Evolutionary conservation across 352 stramenopile genomes (phyloP).

Genomic region (Phytophthora megakarya): DNA sequence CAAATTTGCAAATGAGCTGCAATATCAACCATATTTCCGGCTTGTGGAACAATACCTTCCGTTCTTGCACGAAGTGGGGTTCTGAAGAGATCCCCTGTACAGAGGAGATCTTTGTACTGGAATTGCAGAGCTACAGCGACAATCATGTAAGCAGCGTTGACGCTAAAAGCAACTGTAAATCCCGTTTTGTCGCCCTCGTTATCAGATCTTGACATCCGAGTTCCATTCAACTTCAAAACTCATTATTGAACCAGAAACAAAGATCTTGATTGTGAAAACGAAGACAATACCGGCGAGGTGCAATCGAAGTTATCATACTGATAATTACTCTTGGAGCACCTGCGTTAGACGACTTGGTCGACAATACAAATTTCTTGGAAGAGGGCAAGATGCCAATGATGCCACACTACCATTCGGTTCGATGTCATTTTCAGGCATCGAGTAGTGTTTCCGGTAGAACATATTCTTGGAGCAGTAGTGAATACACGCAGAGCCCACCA

Average conservation of each 20-base stretch:
- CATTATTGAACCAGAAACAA: not conserved
- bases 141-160: conserved; percentile 9
- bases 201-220: conserved; percentile 26
- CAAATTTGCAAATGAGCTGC: conserved; percentile 45
- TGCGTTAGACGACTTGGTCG: conserved; percentile 12
- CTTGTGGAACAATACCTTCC: not conserved
- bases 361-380: conserved; percentile 32
- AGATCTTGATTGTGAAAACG: not conserved
- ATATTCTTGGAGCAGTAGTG: conserved; percentile 34
- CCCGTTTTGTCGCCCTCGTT: conserved; percentile 27
- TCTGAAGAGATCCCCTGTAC: not conserved
- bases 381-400: not conserved
- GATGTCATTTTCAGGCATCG: not conserved
- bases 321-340: conserved; percentile 2
- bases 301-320: not conserved
- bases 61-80: not conserved
- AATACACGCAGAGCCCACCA: conserved; percentile 31
- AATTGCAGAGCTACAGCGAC: conserved; percentile 1
- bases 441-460: conserved; percentile 32
- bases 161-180: not conserved
- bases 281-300: not conserved
- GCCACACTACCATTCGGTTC: not conserved
- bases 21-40: not conserved
- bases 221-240: not conserved
- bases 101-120: not conserved